Evolutionary conservation across 768 basidiomycete genomes (phyloP), one percentile per base, ranked within the genome.

Genomic region (Crucibulum laeve): DNA sequence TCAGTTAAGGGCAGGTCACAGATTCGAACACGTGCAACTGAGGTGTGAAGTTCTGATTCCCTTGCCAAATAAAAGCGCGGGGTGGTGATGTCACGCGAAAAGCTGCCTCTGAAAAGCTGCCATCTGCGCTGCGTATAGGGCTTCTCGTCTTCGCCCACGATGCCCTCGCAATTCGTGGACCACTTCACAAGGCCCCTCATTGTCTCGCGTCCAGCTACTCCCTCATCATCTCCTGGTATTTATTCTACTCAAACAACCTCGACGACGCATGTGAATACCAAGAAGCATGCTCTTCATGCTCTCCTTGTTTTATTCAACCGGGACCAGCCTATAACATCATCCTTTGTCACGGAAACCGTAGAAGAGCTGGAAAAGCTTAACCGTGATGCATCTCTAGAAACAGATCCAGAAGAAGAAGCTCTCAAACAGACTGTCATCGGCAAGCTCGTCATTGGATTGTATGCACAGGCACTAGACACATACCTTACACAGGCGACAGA

Each of bases 401-500:
- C 38, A 0, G 64, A 70, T 41, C 18, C 50, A 0, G 70, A 73
- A 48, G 60, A 73, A 45, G 52, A 57, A 10, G 63, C 61, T 1
- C 54, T 80, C 35, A 65, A 65, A 48, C 57, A 62, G 17, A 73
- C 70, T 10, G 65, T 83, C 10, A 49, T 77, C 5, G 60, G 65
- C 26, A 79, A 72, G 55, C 52, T 84, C 3, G 63, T 77, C 0
- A 69, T 80, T 4, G 73, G 72, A 5, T 47, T 88, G 13, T 91
- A 91, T 54, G 67, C 79, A 4, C 74, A 84, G 42, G 73, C 80
- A 1, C 62, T 93, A 53, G 77, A 89, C 48, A 55, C 68, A 17
- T 79, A 82, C 45, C 60, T 95, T 46, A 56, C 68, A 7, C 80
- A 89, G 54, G 88, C 92, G 1, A 68, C 77, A 6, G 60, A 79